Evolutionary conservation across 2,329 filamentous ascomycete genomes (phyloP).

Genomic region (Verticillium klebahnii): DNA sequence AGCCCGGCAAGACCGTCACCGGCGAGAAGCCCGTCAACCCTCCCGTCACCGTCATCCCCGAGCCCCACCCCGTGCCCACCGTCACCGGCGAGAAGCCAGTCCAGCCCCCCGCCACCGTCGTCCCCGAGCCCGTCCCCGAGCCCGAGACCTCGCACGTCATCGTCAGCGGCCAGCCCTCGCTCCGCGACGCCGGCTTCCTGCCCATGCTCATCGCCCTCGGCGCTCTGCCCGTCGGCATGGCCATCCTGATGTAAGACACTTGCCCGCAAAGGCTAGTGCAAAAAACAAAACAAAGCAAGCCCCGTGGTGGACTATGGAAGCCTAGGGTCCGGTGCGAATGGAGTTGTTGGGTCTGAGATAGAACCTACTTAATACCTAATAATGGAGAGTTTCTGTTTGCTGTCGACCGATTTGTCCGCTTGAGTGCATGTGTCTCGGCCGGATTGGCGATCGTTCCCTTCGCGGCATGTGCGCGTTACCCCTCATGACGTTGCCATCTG

Average conservation of each 20-base stretch:
- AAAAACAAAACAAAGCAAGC: not conserved
- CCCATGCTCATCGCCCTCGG: slow-evolving; percentile 3
- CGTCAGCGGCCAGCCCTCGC: not conserved
- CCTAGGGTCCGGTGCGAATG: not conserved
- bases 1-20: not conserved
- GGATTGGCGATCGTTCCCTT: not conserved
- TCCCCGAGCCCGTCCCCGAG: not conserved
- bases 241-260: slow-evolving; percentile 1
- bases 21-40: not conserved
- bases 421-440: not conserved
- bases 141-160: not conserved
- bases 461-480: not conserved
- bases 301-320: not conserved
- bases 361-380: not conserved
- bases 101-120: not conserved
- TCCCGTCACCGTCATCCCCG: not conserved
- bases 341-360: not conserved
- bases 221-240: slow-evolving; percentile 3
- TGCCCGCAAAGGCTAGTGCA: not conserved
- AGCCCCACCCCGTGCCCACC: not conserved
- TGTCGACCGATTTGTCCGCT: not conserved
- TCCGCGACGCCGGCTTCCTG: not conserved
- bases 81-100: not conserved
- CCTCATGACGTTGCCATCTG: not conserved
- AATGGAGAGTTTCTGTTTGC: not conserved